Conservation (phyloP, 352 stramenopile species). For the Globisporangium rhizosaccharum region DNA sequence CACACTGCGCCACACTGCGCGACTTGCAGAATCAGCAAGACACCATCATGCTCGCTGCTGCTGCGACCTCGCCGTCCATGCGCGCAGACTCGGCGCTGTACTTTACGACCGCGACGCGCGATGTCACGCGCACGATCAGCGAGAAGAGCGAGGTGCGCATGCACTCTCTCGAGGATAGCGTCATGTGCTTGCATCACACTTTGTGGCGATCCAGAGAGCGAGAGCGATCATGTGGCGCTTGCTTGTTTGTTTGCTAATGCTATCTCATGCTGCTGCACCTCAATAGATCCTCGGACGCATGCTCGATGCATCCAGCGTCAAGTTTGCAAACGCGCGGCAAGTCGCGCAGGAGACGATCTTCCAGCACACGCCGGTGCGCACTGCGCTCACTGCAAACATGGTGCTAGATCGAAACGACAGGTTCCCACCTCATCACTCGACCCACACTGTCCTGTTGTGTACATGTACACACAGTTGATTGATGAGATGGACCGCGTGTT, state of each 20-base stretch:
- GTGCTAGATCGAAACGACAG: background rate
- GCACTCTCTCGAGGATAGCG: background rate
- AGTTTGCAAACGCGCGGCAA: constrained; percentile 46
- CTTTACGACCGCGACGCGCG: constrained; percentile 39
- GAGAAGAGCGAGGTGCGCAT: constrained; percentile 60
- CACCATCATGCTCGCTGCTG: background rate
- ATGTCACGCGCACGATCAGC: constrained; percentile 58
- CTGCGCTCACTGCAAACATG: background rate
- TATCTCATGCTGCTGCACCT: background rate
- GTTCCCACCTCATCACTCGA: background rate
- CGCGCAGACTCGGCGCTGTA: constrained; percentile 21
- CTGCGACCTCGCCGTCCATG: background rate
- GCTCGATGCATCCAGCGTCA: constrained; percentile 51
- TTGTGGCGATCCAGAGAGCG: background rate
- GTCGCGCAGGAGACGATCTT: constrained; percentile 51
- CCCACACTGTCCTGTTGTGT: background rate
- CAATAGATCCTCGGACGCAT: constrained; percentile 57
- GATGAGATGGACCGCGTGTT: constrained; percentile 76
- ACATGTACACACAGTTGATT: constrained; percentile 41
- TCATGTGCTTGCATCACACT: background rate
- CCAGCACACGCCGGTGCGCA: constrained; percentile 40
- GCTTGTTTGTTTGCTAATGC: background rate
- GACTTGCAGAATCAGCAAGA: background rate
- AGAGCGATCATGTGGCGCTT: background rate
- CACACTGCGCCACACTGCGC: too few species aligned